Conservation (phyloP, 495 filamentous ascomycete genomes). For the Xylaria venustula region DNA sequence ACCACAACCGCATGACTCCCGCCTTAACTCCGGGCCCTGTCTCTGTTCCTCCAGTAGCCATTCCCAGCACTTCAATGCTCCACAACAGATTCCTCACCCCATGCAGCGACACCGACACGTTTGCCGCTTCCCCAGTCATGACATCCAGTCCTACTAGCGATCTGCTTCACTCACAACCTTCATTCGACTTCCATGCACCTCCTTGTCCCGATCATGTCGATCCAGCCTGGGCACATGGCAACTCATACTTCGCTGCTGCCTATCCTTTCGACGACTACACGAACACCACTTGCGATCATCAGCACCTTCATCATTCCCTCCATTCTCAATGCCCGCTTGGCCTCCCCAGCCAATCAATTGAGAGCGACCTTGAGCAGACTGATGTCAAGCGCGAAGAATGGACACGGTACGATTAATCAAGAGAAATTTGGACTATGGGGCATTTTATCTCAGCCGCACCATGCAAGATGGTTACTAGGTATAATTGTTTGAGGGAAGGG, state of each 20-base stretch:
- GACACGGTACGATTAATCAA: constrained; percentile 20
- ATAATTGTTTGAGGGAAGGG: not conserved
- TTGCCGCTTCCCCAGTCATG: constrained; percentile 23
- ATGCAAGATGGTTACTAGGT: not conserved
- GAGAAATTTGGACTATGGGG: not conserved
- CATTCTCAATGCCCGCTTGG: constrained; percentile 23
- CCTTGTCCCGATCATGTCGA: constrained; percentile 25
- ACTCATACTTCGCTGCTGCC: constrained; percentile 19
- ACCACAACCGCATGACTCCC: constrained; percentile 22
- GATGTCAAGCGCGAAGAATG: constrained; percentile 39
- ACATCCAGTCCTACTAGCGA: constrained; percentile 27
- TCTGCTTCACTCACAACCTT: constrained; percentile 23
- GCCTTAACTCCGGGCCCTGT: constrained; percentile 26
- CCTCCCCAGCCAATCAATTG: constrained; percentile 23
- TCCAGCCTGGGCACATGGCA: constrained; percentile 21
- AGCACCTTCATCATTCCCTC: constrained; percentile 23
- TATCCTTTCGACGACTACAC: constrained; percentile 26
- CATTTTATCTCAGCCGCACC: not conserved
- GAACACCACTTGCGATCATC: constrained; percentile 22
- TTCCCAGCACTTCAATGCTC: constrained; percentile 23
- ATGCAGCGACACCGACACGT: constrained; percentile 42
- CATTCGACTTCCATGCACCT: constrained; percentile 26
- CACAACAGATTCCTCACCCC: constrained; percentile 42
- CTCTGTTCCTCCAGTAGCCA: constrained; percentile 12
- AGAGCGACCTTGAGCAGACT: constrained; percentile 26